These are phyloP conservation scores for Nigrospora sphaerica DNA, from an alignment of 2,329 filamentous ascomycete genomes.

Conservation along the genomic window DNA sequence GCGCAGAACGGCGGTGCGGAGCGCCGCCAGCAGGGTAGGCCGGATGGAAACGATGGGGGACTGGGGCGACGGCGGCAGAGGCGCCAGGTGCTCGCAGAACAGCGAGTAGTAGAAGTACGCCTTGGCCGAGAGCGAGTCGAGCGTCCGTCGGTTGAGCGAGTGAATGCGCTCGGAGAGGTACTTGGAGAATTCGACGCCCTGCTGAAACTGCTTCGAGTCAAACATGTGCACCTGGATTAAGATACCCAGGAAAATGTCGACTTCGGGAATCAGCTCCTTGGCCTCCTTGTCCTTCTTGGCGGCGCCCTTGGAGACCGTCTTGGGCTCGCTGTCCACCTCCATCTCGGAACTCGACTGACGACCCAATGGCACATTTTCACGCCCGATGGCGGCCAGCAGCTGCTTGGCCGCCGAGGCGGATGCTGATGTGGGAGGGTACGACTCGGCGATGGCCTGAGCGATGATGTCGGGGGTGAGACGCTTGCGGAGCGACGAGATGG, in stretches of 20 bases:
- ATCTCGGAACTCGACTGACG: slow-evolving; percentile 56
- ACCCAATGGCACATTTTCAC: slow-evolving; percentile 57
- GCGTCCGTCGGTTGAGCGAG: slow-evolving; percentile 81
- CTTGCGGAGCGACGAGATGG: slow-evolving; percentile 93
- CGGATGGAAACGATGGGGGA: slow-evolving; percentile 83
- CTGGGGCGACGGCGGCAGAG: slow-evolving; percentile 80
- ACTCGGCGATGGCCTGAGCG: slow-evolving; percentile 72
- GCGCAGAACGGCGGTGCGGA: slow-evolving; percentile 89
- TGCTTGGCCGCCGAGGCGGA: slow-evolving; percentile 61
- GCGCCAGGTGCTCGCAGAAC: slow-evolving; percentile 86
- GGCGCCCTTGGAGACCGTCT: slow-evolving; percentile 42
- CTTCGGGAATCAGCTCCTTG: slow-evolving; percentile 78
- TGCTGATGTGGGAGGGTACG: slow-evolving; percentile 56
- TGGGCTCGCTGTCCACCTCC: slow-evolving; percentile 62
- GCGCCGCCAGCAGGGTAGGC: slow-evolving; percentile 75
- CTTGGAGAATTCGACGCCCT: slow-evolving; percentile 77
- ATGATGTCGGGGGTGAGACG: slow-evolving; percentile 77
- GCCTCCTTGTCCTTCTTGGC: slow-evolving; percentile 49
- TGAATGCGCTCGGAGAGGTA: slow-evolving; percentile 80
- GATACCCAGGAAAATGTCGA: slow-evolving; percentile 84
- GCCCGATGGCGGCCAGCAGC: slow-evolving; percentile 63
- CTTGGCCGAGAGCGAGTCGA: slow-evolving; percentile 89
- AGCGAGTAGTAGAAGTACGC: slow-evolving; percentile 98
- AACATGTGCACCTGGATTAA: slow-evolving; percentile 82
- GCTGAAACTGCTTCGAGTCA: slow-evolving; percentile 74